Percentiles rank a stretch among this genome's conserved stretches.
Evolutionary conservation across 2,329 filamentous ascomycete genomes (phyloP).

Genomic region (Didymella pinodella): DNA sequence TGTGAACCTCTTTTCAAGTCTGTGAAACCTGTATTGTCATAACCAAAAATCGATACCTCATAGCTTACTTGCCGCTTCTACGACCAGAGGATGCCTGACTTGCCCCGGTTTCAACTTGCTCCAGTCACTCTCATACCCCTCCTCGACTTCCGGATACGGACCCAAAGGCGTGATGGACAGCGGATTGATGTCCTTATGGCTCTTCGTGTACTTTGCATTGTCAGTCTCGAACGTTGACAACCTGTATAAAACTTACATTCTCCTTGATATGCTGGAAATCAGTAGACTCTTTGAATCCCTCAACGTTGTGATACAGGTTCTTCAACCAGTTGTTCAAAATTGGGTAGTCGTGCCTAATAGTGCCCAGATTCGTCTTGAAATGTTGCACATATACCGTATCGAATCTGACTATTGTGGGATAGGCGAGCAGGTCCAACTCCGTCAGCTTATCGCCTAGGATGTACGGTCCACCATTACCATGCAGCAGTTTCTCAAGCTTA

Average conservation of each 20-base stretch:
- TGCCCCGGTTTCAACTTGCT: slow-evolving; percentile 58
- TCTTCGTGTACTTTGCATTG: slow-evolving; percentile 62
- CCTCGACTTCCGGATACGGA: slow-evolving; percentile 66
- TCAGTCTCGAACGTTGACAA: neutral
- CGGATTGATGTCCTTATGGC: slow-evolving; percentile 67
- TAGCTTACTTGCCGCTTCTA: slow-evolving; percentile 32
- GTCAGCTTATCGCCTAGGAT: slow-evolving; percentile 64
- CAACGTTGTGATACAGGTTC: slow-evolving; percentile 65
- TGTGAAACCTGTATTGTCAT: neutral
- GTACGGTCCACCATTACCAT: slow-evolving; percentile 61
- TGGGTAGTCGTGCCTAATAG: slow-evolving; percentile 67
- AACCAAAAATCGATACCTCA: neutral
- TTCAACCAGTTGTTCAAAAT: slow-evolving; percentile 68
- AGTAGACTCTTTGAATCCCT: slow-evolving; percentile 65
- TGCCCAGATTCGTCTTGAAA: slow-evolving; percentile 72
- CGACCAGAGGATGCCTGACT: slow-evolving; percentile 53
- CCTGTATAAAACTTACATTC: slow-evolving; percentile 53
- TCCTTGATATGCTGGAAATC: slow-evolving; percentile 74
- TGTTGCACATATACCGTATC: slow-evolving; percentile 70
- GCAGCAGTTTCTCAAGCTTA: slow-evolving; percentile 61
- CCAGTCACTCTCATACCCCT: slow-evolving; percentile 60
- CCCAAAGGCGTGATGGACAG: slow-evolving; percentile 69
- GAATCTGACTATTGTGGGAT: slow-evolving; percentile 66
- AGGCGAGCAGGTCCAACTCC: slow-evolving; percentile 67
- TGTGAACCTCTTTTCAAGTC: neutral